phyloP scores from a whole-genome alignment of 352 stramenopile species.

The Phytophthora sp. region DNA sequence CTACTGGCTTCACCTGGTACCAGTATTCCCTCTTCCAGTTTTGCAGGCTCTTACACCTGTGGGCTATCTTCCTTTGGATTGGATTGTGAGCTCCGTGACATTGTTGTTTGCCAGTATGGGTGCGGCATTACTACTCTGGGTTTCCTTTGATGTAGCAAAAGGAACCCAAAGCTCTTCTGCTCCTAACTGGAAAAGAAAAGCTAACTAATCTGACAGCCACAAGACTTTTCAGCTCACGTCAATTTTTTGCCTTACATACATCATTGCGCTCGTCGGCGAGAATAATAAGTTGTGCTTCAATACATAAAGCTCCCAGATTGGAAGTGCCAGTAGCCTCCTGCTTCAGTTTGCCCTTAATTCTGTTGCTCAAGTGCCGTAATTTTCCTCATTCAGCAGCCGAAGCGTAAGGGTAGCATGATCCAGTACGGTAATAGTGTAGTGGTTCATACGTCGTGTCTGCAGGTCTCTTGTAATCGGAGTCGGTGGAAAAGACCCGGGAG shows the following conservation, averaged over 20 bases:
- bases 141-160: slow-evolving; percentile 30
- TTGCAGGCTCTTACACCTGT: slow-evolving; percentile 43
- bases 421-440: slow-evolving; percentile 79
- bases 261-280: slow-evolving; percentile 14
- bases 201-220: slow-evolving; percentile 3
- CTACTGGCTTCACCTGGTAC: slow-evolving; percentile 37
- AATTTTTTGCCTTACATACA: slow-evolving; percentile 26
- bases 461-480: slow-evolving; percentile 80
- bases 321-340: slow-evolving; percentile 17
- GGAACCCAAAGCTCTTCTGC: not conserved
- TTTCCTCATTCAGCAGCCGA: slow-evolving; percentile 50
- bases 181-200: slow-evolving; percentile 36
- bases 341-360: slow-evolving; percentile 1
- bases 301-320: slow-evolving; percentile 23
- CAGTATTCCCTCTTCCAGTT: slow-evolving; percentile 31
- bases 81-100: slow-evolving; percentile 55
- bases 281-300: slow-evolving; percentile 24
- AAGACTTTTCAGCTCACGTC: slow-evolving; percentile 1
- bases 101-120: slow-evolving; percentile 47
- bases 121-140: slow-evolving; percentile 45
- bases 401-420: slow-evolving; percentile 78
- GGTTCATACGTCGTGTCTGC: slow-evolving; percentile 72
- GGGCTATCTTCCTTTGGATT: slow-evolving; percentile 46
- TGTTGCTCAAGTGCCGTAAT: slow-evolving; percentile 38
- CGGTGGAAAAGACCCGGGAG: slow-evolving; percentile 81